Base-by-base conservation (phyloP, 2,329 filamentous ascomycete species). In the Nemania abortiva region DNA sequence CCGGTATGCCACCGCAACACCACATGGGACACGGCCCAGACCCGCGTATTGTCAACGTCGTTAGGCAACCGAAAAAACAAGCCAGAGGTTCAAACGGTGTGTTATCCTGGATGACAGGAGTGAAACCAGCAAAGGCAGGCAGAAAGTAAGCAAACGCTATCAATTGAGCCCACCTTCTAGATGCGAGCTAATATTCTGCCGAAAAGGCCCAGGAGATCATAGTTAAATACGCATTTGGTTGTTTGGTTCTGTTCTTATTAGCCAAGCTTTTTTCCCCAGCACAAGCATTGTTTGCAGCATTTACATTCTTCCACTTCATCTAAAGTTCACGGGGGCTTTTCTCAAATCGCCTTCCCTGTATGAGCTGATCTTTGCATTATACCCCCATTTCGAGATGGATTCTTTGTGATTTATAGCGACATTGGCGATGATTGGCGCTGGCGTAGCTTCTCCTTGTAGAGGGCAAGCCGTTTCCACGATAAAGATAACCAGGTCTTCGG, bases 31-130 rank as follows among this genome's bases (percentile, higher is more conserved):
- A 37, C 11, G 24, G 18, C 5, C 56, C 24, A 24, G 65, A 63
- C 6, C 52, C 67, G n/a, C 47, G 56, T 0, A 58, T 81, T 20
- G 58, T 82, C 1, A 71, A 74, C 3, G 78, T 74, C 15, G 74
- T 73, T 18, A 73, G 74, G 24, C 72, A 64, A 15, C 1, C 74
- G 15, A 79, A 76, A 66, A 79, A 77, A 68, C n/a, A 71, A 20
- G 65, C 47, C 37, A 76, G 73, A 62, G 78, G 77, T 57, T 61
- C 73, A 18, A 74, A 73, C 15, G 74, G 76, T 6, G 66, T 82
- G 62, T 73, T 81, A 10, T 76, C 73, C 10, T 82, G 79, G 79
- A 76, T 72, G 68, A 59, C 81, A 67, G 77, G 76, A 6, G 71
- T 67, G 22, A 69, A 70, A 54, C 74, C 76, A 4, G 9, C 55